Evolutionary conservation across 805 yeast genomes (phyloP), one percentile per base, ranked within the genome.

Genomic region (Saccharomycopsis lassenensis): DNA sequence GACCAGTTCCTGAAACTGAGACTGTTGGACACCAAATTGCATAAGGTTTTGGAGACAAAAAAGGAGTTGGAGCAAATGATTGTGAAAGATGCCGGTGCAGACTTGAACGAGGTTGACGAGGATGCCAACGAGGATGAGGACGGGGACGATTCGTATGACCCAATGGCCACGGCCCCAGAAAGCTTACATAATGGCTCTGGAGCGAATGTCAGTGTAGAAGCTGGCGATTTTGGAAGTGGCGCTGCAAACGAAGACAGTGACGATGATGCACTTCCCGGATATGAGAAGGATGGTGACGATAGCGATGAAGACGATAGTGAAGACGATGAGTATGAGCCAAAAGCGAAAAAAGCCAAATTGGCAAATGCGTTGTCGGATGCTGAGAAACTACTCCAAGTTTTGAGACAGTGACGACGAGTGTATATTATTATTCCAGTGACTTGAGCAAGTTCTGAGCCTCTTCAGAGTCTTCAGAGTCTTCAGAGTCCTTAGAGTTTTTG

Each of bases 21-120:
- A 6, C 45, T 41, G 8, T 39, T 56, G 3, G 41, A 55, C 2
- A 19, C 29, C 5, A 55, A 51, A 16, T 43, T 59, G 21, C 46
- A 50, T 11, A 50, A 49, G 16, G 37, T 59, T 17, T 43, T 56
- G 2, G 42, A 45, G 5, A 47, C 50, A 3, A 57, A 58, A 31
- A 48, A 32, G 12, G 60, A 55, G 33, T 45, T 56, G 24, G 50
- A 52, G 33, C 45, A 44, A 24, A 37, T 42, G 38, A 30, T 39
- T 10, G 16, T 35, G 11, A 39, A 24, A 19, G 40, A 31, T 17
- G 23, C 23, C 7, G 33, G 15, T 10, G 24, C 16, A 18, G 25
- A 22, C n/a, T n/a, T n/a, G n/a, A n/a, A n/a, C n/a, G n/a, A n/a
- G n/a, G n/a, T n/a, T n/a, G n/a, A n/a, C n/a, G n/a, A n/a, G n/a